These are phyloP conservation scores for Aphanomyces stellatus DNA, from an alignment of 352 stramenopile species.

Conservation along the genomic window DNA sequence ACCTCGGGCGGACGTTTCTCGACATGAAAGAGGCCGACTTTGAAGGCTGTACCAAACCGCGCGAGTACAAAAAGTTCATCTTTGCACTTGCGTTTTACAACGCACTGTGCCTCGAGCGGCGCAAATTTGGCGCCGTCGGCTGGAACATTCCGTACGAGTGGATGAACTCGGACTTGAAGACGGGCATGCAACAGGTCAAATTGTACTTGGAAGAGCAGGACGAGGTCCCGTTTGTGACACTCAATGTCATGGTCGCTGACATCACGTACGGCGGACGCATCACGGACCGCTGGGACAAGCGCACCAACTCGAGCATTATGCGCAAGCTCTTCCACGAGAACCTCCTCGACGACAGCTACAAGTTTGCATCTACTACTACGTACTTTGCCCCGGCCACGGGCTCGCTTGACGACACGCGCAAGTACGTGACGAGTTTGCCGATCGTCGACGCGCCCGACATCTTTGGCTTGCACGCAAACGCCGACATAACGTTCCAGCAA, in stretches of 20 bases:
- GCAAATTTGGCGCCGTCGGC: constrained; percentile 91
- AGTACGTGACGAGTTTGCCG: constrained; percentile 80
- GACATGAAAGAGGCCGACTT: constrained; percentile 89
- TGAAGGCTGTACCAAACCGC: constrained; percentile 76
- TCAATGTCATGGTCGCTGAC: constrained; percentile 93
- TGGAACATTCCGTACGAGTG: constrained; percentile 96
- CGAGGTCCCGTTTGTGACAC: constrained; percentile 86
- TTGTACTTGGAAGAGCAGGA: constrained; percentile 93
- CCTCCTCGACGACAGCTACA: constrained; percentile 84
- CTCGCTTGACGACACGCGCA: constrained; percentile 44
- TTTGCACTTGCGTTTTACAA: constrained; percentile 94
- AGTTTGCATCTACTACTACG: constrained; percentile 58
- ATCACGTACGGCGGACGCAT: constrained; percentile 93
- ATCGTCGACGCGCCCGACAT: constrained; percentile 82
- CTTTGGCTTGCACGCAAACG: constrained; percentile 90
- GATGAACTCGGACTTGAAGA: constrained; percentile 95
- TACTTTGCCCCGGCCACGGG: constrained; percentile 77
- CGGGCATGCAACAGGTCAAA: constrained; percentile 86
- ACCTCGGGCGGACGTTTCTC: constrained; percentile 87
- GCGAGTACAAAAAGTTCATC: constrained; percentile 85
- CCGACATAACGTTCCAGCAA: constrained; percentile 92
- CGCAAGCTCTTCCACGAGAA: constrained; percentile 82
- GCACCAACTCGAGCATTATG: constrained; percentile 92
- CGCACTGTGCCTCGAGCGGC: constrained; percentile 87
- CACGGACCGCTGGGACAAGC: constrained; percentile 92